phyloP scores from a whole-genome alignment of 768 basidiomycete genomes.

The Mycena vulgaris region DNA sequence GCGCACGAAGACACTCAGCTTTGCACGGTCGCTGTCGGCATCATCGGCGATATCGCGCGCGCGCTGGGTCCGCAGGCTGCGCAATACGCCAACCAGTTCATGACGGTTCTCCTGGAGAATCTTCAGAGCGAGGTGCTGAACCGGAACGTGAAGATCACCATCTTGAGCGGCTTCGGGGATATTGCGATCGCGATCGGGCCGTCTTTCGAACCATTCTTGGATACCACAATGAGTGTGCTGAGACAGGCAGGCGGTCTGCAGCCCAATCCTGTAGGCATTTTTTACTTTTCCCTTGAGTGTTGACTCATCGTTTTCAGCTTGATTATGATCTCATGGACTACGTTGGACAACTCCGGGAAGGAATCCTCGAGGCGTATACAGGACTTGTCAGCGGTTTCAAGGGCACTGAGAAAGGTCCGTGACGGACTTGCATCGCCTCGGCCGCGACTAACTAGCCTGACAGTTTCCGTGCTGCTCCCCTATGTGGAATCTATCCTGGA shows the following conservation, averaged over 20 bases:
- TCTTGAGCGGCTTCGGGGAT: conserved; percentile 96
- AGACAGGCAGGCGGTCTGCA: conserved; percentile 91
- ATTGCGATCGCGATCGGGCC: conserved; percentile 93
- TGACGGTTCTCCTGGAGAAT: conserved; percentile 93
- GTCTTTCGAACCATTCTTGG: conserved; percentile 89
- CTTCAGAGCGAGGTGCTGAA: conserved; percentile 92
- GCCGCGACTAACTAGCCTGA: conserved; percentile 30
- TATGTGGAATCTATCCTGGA: conserved; percentile 85
- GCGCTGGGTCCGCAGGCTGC: conserved; percentile 89
- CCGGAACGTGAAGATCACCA: conserved; percentile 96
- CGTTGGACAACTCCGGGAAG: conserved; percentile 90
- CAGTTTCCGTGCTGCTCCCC: conserved; percentile 72
- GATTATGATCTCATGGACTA: conserved; percentile 96
- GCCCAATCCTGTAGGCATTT: conserved; percentile 82
- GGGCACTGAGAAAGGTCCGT: conserved; percentile 82
- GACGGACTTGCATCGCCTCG: not conserved
- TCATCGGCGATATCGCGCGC: conserved; percentile 97
- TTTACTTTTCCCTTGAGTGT: conserved; percentile 4
- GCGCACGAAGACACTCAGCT: conserved; percentile 96
- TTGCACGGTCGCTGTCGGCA: conserved; percentile 95
- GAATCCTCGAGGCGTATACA: conserved; percentile 97
- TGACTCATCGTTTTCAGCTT: conserved; percentile 58
- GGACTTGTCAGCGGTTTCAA: conserved; percentile 95
- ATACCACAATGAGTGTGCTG: conserved; percentile 92
- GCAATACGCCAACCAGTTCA: conserved; percentile 90